A percentile compares a stretch with the other conserved stretches of the same genome.
These are phyloP conservation scores for Brassica incana DNA, from an alignment of 345 rosid genomes.

Conservation along the genomic window DNA sequence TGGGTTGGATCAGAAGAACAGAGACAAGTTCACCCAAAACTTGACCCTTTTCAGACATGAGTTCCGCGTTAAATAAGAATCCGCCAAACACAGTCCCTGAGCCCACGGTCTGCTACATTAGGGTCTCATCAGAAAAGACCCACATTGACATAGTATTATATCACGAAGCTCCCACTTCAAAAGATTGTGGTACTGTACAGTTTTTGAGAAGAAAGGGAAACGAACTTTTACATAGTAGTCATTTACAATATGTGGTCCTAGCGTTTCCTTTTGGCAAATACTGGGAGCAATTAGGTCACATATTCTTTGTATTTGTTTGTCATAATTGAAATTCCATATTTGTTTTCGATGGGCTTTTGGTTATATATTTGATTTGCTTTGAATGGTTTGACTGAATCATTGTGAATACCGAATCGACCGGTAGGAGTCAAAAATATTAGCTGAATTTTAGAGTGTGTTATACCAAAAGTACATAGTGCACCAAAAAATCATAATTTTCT, in stretches of 20 bases:
- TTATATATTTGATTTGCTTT: too few species aligned
- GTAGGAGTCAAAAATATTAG: too few species aligned
- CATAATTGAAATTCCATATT: too few species aligned
- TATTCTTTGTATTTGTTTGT: too few species aligned
- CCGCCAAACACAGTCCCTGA: background rate
- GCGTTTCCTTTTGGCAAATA: slow-evolving; percentile 22
- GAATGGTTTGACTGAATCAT: too few species aligned
- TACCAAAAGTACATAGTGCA: too few species aligned
- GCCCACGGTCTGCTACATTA: slow-evolving; percentile 19
- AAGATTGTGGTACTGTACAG: slow-evolving; percentile 37
- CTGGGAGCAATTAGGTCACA: background rate
- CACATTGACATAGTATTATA: slow-evolving; percentile 18
- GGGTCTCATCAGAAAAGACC: slow-evolving; percentile 39
- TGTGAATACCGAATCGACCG: too few species aligned
- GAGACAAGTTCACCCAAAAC: slow-evolving; percentile 96
- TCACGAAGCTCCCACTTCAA: slow-evolving; percentile 6
- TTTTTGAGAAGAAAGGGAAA: slow-evolving; percentile 12
- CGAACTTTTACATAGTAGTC: slow-evolving; percentile 12
- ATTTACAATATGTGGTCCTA: slow-evolving; percentile 6
- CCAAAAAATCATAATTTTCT: too few species aligned
- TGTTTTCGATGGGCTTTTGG: too few species aligned
- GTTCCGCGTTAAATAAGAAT: slow-evolving; percentile 71
- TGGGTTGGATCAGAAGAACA: slow-evolving; percentile 87
- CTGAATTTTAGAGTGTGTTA: too few species aligned
- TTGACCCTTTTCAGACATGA: slow-evolving; percentile 83